Base-by-base conservation (phyloP, 2,329 filamentous ascomycete species). In the Chaetomiaceae sp. region DNA sequence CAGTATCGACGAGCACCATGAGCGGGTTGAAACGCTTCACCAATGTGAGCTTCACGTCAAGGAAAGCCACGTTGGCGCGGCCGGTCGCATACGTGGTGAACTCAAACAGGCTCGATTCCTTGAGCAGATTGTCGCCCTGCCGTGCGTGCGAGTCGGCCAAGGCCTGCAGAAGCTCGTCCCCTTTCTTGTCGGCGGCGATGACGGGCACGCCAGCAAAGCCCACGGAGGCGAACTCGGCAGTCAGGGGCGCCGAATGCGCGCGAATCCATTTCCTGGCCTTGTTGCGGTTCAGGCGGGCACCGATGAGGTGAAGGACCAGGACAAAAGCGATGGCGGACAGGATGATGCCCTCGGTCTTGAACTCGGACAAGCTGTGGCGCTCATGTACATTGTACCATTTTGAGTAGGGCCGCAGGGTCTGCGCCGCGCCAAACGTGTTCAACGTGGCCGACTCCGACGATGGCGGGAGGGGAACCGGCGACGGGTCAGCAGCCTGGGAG, bases 371-470 rank as follows among this genome's bases (percentile, higher is more conserved):
- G 23, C 84, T 84, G 65, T 91, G 85, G 66, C 94, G 90, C 80
- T 97, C 91, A 80, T 95, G 94, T 57, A 97, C 77, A 52, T 90
- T 90, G 75, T 97, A 99, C 94, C 94, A 99, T 76, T 89, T 90
- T 47, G 90, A 96, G 71, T 87, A 96, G 13, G 89, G 87, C 23
- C 77, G 74, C 38, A 68, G 71, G 40, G 77, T 76, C 42, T 72
- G 69, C 44, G 72, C 69, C 37, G 72, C 71, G 32, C 69, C 71
- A 54, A 77, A 69, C 52, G 76, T 71, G 58, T 77, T 71, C 55
- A 75, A 13, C 14, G 38, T 8, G 29, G 48, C 20, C 21, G 40
- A 9, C 2, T 16, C 21, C 21, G 40, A 9, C 2, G 18, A 21
- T 44, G 75, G 69, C 46, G 73, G 72, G 66, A 76, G 69, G 55